Base-by-base conservation (phyloP, 441 rosid genomes). In the Eutrema salsugineum region DNA sequence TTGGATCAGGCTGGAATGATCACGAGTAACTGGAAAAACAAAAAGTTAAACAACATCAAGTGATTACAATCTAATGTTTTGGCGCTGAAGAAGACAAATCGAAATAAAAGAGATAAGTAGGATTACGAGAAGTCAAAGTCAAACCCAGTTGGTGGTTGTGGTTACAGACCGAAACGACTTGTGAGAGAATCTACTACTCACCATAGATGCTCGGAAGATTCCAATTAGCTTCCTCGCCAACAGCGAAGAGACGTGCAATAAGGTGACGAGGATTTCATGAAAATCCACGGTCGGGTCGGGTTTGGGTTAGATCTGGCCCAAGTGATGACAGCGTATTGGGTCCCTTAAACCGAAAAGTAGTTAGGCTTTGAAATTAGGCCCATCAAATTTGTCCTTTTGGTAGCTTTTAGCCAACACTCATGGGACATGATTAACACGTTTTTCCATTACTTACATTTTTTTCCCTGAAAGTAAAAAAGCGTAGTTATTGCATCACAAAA, bases 121-220 rank as follows among this genome's bases (percentile, higher is more conserved):
- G n/a, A 12, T 14, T 2, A 55, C 5, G 46, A 28, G 20, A 17
- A 50, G 22, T 49, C 14, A 75, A 75, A 63, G 76, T 63, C 70
- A 61, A 63, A 28, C 4, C 1, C 5, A 75, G 68, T 46, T 27
- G 11, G 44, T 59, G 48, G 46, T 11, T 2, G 61, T 14, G 17
- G 63, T 39, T 14, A 15, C 8, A 30, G 61, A 43, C 24, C 16
- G 50, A 58, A 48, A 27, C 22, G 53, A 73, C 22, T 28, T 47
- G 40, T n/a, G 27, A 70, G 64, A 70, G 64, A 65, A 65, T 63
- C 64, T 63, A n/a, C 63, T 50, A 77, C 53, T 64, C 33, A 72
- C 74, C 75, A 36, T 20, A 72, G 73, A 77, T 73, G 57, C 68
- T 66, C 32, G 39, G 46, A 53, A 72, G 71, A 67, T 77, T 39